Evolutionary conservation across 1,284 basidiomycete species (phyloP), one percentile per base, ranked within the genome.

Genomic region (Cryptococcus sp.): DNA sequence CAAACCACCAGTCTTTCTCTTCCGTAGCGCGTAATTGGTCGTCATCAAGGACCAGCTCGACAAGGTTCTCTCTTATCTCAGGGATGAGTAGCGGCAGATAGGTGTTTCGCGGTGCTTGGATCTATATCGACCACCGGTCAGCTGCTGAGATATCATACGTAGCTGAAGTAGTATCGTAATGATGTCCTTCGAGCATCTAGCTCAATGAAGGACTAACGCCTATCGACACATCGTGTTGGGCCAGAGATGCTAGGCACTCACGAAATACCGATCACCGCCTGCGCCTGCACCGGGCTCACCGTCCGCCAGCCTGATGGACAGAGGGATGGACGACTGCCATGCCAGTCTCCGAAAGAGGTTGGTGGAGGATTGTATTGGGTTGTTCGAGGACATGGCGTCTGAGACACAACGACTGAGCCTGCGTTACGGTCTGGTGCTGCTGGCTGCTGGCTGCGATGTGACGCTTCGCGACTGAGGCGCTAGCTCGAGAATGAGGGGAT

Each of bases 1-100:
- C 91, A 75, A 97, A 94, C 93, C 93, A 96, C 88, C 93, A 91
- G 50, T 93, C 88, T 59, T 90, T 87, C 66, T 93, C 90, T 13
- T 71, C 65, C 15, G 64, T 56, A 46, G 63, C 61, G 56, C 85
- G 85, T 4, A 86, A 84, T 22, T 87, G 86, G 38, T 84, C 82
- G 67, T 93, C 90, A 70, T 94, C 91, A 68, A 96, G 88, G 5
- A 91, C 90, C 49, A 95, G 85, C 64, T 93, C 90, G 80, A 90
- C 87, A 60, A 96, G 83, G 76, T 92, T 91, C 62, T 87, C 84
- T 58, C 87, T 84, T 64, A 96, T 85, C 71, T 93, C 89, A 3
- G 90, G 88, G 64, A 96, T 83, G 46, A 96, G 79, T n/a, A 96
- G 82, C 15, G 93, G 90, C 35, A 96, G 85, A 79, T 96, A 97